phyloP scores from a whole-genome alignment of 768 basidiomycete species.

The Psilocybe cubensis region DNA sequence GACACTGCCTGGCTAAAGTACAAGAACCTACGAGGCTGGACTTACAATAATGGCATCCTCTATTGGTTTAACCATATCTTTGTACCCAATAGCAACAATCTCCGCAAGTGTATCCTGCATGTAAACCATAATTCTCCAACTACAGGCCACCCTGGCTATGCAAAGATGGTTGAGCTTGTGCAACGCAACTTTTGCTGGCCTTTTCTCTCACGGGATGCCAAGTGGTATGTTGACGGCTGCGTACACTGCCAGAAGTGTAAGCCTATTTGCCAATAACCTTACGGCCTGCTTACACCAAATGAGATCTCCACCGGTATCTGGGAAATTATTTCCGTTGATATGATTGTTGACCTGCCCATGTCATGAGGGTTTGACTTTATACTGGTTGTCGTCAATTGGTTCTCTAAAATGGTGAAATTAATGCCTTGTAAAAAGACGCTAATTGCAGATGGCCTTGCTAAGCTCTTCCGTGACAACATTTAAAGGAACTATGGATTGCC shows the following conservation, averaged over 20 bases:
- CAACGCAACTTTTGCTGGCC: constrained; percentile 9
- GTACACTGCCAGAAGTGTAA: constrained; percentile 33
- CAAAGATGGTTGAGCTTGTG: not conserved
- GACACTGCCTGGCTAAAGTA: too few relatives aligned
- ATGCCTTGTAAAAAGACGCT: not conserved
- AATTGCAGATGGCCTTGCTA: not conserved
- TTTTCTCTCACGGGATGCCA: constrained; percentile 4
- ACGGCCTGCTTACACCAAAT: constrained; percentile 20
- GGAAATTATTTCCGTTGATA: constrained; percentile 37
- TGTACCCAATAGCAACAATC: too few relatives aligned
- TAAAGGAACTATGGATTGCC: constrained; percentile 13
- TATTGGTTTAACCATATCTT: too few relatives aligned
- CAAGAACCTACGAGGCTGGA: not conserved
- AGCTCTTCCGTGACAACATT: constrained; percentile 3
- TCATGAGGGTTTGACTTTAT: constrained; percentile 35
- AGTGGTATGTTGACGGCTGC: constrained; percentile 30
- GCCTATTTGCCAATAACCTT: constrained; percentile 28
- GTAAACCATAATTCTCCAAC: not conserved
- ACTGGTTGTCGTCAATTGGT: constrained; percentile 28
- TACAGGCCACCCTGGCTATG: not conserved
- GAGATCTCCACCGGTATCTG: constrained; percentile 24
- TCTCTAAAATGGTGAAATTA: constrained; percentile 10
- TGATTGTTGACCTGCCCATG: constrained; percentile 35
- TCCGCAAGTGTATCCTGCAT: not conserved
- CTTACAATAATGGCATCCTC: too few relatives aligned